Evolutionary conservation across 352 stramenopile species (phyloP).

Genomic region (Achlya hypogyna): DNA sequence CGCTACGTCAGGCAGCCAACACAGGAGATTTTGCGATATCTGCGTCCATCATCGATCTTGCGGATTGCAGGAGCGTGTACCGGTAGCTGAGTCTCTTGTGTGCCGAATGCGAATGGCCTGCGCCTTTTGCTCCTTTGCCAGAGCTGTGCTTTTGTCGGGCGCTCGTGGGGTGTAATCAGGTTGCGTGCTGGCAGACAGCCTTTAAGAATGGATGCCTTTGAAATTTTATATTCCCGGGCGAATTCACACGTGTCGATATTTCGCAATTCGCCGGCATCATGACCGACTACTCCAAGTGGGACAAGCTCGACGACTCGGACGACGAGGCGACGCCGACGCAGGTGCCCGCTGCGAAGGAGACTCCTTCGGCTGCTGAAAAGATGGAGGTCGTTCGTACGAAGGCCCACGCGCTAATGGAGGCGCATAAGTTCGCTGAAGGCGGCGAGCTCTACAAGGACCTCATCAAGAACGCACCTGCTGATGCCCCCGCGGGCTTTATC

Average conservation of each 20-base stretch:
- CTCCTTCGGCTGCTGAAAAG: neutral
- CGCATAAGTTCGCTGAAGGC: conserved; percentile 7
- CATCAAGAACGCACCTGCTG: neutral
- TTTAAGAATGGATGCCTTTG: neutral
- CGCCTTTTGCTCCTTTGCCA: too few species aligned
- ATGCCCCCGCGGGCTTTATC: conserved; percentile 9
- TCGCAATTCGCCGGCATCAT: conserved; percentile 2
- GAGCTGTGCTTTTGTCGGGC: too few species aligned
- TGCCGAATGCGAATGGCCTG: too few species aligned
- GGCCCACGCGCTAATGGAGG: conserved; percentile 16
- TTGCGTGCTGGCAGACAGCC: neutral
- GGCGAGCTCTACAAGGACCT: conserved; percentile 10
- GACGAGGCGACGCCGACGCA: neutral
- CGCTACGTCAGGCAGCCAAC: too few species aligned
- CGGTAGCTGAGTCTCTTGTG: too few species aligned
- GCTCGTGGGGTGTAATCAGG: neutral
- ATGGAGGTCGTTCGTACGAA: neutral
- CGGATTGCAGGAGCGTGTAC: too few species aligned
- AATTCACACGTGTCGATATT: conserved; percentile 11
- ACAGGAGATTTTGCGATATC: too few species aligned
- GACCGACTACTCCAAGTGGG: conserved; percentile 21
- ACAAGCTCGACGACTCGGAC: conserved; percentile 21
- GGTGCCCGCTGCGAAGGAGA: neutral
- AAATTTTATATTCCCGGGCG: neutral
- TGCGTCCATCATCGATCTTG: too few species aligned